Evolutionary conservation across 2,329 filamentous ascomycete genomes (phyloP).

Genomic region (Setomelanomma holmii): DNA sequence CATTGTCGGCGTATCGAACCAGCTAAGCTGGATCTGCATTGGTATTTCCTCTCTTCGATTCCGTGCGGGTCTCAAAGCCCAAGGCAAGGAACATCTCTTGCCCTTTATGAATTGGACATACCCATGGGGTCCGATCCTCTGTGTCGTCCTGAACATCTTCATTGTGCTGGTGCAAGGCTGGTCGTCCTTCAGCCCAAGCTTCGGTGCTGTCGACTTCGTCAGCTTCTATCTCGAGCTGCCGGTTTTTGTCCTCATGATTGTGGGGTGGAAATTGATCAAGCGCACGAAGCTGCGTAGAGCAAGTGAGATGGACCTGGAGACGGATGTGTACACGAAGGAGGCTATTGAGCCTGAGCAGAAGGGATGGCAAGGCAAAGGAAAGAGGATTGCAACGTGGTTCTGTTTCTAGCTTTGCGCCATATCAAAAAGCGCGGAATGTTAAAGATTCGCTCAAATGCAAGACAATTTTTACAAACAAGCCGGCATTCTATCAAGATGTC

Average conservation of each 20-base stretch:
- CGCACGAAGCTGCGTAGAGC: slow-evolving; percentile 34
- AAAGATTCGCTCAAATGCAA: too few relatives aligned
- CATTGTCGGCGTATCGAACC: slow-evolving; percentile 65
- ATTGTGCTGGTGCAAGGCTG: slow-evolving; percentile 41
- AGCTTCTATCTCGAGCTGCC: slow-evolving; percentile 56
- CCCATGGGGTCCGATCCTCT: slow-evolving; percentile 60
- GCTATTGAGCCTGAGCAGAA: slow-evolving; percentile 34
- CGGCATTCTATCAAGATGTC: not conserved
- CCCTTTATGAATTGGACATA: slow-evolving; percentile 64
- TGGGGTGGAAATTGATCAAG: slow-evolving; percentile 39
- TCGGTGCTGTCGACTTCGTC: slow-evolving; percentile 55
- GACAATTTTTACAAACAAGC: too few relatives aligned
- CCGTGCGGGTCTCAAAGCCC: slow-evolving; percentile 52
- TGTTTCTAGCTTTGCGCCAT: too few relatives aligned
- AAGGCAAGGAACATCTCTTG: slow-evolving; percentile 56
- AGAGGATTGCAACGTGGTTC: slow-evolving; percentile 37
- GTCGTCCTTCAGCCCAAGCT: slow-evolving; percentile 62
- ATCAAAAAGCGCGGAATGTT: too few relatives aligned
- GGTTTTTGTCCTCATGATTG: slow-evolving; percentile 36
- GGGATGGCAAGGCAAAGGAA: slow-evolving; percentile 25
- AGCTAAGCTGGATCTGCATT: slow-evolving; percentile 62
- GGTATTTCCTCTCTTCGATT: slow-evolving; percentile 67
- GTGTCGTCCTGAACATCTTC: slow-evolving; percentile 34
- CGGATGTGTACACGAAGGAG: slow-evolving; percentile 41
- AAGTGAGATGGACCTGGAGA: slow-evolving; percentile 38